Conservation (phyloP, 805 yeast genomes). For the Blastobotrys americana region DNA sequence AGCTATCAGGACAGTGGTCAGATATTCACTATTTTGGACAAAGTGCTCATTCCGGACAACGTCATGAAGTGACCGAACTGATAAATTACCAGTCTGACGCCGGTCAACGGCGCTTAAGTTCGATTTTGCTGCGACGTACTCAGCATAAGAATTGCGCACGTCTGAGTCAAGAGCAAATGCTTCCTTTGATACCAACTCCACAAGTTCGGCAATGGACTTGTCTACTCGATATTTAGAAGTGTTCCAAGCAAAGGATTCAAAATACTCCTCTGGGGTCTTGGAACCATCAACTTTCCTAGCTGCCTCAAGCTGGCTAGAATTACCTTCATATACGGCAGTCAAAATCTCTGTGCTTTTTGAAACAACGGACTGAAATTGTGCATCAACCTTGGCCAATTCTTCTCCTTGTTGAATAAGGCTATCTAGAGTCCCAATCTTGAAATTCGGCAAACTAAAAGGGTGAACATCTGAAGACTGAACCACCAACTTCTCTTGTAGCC, state of each 20-base stretch:
- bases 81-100: slow-evolving; percentile 86
- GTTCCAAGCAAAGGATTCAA: slow-evolving; percentile 82
- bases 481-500: slow-evolving; percentile 28
- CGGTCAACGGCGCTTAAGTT: slow-evolving; percentile 83
- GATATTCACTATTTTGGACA: slow-evolving; percentile 77
- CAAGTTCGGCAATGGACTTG: slow-evolving; percentile 70
- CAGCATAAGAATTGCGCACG: slow-evolving; percentile 65
- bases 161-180: slow-evolving; percentile 80
- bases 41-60: slow-evolving; percentile 78
- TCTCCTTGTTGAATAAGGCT: slow-evolving; percentile 85
- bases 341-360: slow-evolving; percentile 73
- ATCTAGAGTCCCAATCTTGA: slow-evolving; percentile 93
- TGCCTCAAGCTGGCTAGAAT: slow-evolving; percentile 37
- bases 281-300: slow-evolving; percentile 47
- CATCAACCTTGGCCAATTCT: slow-evolving; percentile 75
- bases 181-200: slow-evolving; percentile 62
- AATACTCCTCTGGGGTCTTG: slow-evolving; percentile 50
- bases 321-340: slow-evolving; percentile 39
- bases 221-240: slow-evolving; percentile 78
- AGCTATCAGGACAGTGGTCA: slow-evolving; percentile 78
- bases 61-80: slow-evolving; percentile 85
- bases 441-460: slow-evolving; percentile 63
- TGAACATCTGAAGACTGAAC: slow-evolving; percentile 43
- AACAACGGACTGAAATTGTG: slow-evolving; percentile 63
- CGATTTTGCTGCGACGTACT: slow-evolving; percentile 75